Percentiles rank a stretch among this genome's conserved stretches.
These are phyloP conservation scores for Pyrenochaeta sp. DNA, from an alignment of 2,329 filamentous ascomycete species.

Conservation along the genomic window DNA sequence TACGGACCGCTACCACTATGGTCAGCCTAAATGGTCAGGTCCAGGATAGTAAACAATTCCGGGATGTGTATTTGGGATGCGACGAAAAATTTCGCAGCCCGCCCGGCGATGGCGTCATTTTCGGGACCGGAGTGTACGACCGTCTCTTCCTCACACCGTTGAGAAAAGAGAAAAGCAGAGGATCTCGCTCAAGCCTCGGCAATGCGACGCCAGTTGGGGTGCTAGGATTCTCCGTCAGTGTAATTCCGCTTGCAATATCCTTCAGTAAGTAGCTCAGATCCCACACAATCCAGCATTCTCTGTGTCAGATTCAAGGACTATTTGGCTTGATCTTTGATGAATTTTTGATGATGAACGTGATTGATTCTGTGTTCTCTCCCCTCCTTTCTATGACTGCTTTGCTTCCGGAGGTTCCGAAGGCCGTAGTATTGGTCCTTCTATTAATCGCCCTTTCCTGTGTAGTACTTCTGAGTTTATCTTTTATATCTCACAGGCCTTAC, in stretches of 20 bases:
- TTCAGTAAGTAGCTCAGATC: constrained; percentile 14
- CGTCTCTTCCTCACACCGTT: background rate
- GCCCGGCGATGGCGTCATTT: background rate
- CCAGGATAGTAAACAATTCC: background rate
- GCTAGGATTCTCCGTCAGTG: constrained; percentile 20
- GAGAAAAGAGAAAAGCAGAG: constrained; percentile 2
- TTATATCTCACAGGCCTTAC: too few species aligned
- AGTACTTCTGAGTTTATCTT: too few species aligned
- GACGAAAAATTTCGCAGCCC: background rate
- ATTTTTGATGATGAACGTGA: too few species aligned
- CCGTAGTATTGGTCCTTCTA: too few species aligned
- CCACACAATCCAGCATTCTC: background rate
- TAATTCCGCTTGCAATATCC: constrained; percentile 17
- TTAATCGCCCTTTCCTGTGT: too few species aligned
- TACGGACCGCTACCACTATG: background rate
- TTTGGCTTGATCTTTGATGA: too few species aligned
- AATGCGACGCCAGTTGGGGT: constrained; percentile 25
- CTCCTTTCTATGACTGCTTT: too few species aligned
- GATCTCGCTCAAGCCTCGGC: constrained; percentile 14
- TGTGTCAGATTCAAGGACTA: too few species aligned
- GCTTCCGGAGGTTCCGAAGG: too few species aligned
- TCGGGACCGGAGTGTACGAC: background rate
- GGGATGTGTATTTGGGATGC: background rate
- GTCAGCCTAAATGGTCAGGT: background rate
- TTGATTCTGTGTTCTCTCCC: too few species aligned